Conservation (phyloP, 2,329 filamentous ascomycete species). For the Ophiocordyceps sinensis region DNA sequence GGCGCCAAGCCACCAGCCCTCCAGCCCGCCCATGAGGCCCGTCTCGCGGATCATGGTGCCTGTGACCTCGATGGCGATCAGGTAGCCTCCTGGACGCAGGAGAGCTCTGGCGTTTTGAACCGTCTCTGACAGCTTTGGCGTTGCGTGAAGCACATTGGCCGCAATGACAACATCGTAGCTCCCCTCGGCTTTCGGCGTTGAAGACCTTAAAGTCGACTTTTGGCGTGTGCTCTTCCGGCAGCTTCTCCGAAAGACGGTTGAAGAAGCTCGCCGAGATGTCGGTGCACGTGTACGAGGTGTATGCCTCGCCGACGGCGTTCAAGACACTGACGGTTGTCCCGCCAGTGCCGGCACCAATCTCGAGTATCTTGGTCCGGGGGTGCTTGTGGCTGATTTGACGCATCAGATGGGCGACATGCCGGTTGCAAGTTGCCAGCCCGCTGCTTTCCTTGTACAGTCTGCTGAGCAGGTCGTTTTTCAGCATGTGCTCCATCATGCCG, state of each 20-base stretch:
- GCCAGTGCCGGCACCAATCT: constrained; percentile 28
- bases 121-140: constrained; percentile 10
- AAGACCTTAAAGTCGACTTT: constrained; percentile 11
- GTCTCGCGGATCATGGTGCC: neutral
- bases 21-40: neutral
- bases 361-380: constrained; percentile 26
- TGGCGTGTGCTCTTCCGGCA: constrained; percentile 13
- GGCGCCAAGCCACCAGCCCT: constrained; percentile 1
- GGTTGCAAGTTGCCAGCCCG: neutral
- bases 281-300: constrained; percentile 27
- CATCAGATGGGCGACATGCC: constrained; percentile 9
- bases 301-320: constrained; percentile 12
- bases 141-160: constrained; percentile 23
- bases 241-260: neutral
- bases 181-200: constrained; percentile 8
- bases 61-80: neutral
- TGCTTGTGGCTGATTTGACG: constrained; percentile 20
- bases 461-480: constrained; percentile 15
- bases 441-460: constrained; percentile 13
- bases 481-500: constrained; percentile 16
- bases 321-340: constrained; percentile 23
- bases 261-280: constrained; percentile 28
- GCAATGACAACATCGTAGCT: constrained; percentile 23
- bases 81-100: neutral
- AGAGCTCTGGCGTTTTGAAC: constrained; percentile 3